Base-by-base conservation (phyloP, 805 yeast genomes). In the Monosporozyma solicola region DNA sequence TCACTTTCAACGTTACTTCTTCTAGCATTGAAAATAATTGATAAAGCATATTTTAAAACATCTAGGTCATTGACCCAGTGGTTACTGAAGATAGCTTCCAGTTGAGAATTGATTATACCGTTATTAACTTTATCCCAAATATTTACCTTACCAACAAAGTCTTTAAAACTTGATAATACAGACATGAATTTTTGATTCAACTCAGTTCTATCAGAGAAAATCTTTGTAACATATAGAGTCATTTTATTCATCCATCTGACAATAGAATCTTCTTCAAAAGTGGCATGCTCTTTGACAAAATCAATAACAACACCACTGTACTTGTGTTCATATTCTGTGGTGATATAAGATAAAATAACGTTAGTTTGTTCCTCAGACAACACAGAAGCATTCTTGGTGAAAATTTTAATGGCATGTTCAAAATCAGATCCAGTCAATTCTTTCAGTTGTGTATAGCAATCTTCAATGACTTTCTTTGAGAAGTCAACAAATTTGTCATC, bases 191-290 rank as follows among this genome's bases (percentile, higher is more conserved):
- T 59, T 1, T 52, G 54, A 0, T 61, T 46, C 5, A 69, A 51
- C 3, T 57, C 54, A 0, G 61, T 61, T 15, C 72, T 65, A 59
- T 84, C 87, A 1, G 91, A 82, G 55, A 84, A 73, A 54, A 76
- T 73, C 57, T 80, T 84, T 8, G 91, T 86, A 50, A 84, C 72
- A 60, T 78, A 83, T 5, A 87, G 63, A 55, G 78, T 70, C 6
- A 82, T 72, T 56, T 82, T 80, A 55, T 79, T 75, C 41, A 80
- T 56, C 92, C 92, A 85, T 1, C 65, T 59, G 16, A 63, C 50
- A 6, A 67, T 59, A 10, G 9, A 45, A 0, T 55, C 54, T 10
- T 59, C 51, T 1, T 67, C 65, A 47, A 55, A 58, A 7, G 51
- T 24, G n/a, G 50, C 53, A 15, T 48, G 45, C 3, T 32, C n/a